A percentile compares a stretch with the other conserved stretches of the same genome.
These are phyloP conservation scores for Mercurialis annua DNA, from an alignment of 345 rosid genomes.

Conservation along the genomic window DNA sequence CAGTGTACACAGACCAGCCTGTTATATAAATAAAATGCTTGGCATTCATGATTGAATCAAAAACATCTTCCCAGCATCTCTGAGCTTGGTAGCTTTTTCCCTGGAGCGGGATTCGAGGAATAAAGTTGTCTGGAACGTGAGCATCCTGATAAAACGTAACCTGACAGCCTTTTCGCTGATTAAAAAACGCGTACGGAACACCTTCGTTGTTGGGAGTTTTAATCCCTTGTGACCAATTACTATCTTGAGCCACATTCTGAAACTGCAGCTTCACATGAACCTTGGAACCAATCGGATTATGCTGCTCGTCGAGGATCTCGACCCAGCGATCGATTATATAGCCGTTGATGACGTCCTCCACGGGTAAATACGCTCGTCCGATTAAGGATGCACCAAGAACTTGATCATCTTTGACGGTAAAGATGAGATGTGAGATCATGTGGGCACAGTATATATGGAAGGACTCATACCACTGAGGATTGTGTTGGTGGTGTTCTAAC, in stretches of 20 bases:
- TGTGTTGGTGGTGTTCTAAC: constrained; percentile 27
- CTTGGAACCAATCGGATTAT: constrained; percentile 36
- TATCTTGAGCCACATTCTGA: constrained; percentile 24
- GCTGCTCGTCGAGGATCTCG: constrained; percentile 38
- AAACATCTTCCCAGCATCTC: constrained; percentile 82
- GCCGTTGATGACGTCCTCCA: constrained; percentile 41
- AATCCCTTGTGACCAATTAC: constrained; percentile 65
- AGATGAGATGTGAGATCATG: constrained; percentile 42
- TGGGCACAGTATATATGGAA: constrained; percentile 71
- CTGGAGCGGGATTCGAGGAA: constrained; percentile 15
- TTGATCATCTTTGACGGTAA: constrained; percentile 58
- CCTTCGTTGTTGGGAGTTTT: constrained; percentile 31
- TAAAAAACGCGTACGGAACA: constrained; percentile 53
- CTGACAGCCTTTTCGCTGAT: constrained; percentile 54
- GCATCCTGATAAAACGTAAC: constrained; percentile 87
- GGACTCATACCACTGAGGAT: constrained; percentile 49
- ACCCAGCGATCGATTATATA: constrained; percentile 35
- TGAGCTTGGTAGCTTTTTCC: constrained; percentile 34
- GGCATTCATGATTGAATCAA: constrained; percentile 56
- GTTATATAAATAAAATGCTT: constrained; percentile 61
- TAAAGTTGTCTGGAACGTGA: constrained; percentile 41
- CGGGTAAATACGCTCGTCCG: constrained; percentile 74
- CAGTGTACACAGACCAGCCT: constrained; percentile 73
- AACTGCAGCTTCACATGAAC: constrained; percentile 52
- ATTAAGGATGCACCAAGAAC: constrained; percentile 53